Percentiles rank a stretch among this genome's conserved stretches.
Evolutionary conservation across 768 basidiomycete species (phyloP).

Genomic region (Pholiota molesta): DNA sequence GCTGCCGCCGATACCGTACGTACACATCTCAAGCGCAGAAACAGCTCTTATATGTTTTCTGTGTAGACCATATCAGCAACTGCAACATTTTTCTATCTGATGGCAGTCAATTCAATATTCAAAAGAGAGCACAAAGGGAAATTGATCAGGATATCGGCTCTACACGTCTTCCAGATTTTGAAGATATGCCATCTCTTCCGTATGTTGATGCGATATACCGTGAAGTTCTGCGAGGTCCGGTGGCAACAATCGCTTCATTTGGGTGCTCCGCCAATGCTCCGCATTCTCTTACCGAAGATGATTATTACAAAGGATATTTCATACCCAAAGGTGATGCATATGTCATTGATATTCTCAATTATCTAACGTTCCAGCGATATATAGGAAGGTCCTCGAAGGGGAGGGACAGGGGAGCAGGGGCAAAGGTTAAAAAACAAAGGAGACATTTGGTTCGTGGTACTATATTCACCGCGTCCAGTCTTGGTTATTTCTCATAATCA

Average conservation of each 20-base stretch:
- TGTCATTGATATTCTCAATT: too few relatives aligned
- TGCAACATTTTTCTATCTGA: conserved; percentile 4
- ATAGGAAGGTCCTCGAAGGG: too few relatives aligned
- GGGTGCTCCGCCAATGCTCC: conserved; percentile 2
- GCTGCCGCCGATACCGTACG: conserved; percentile 7
- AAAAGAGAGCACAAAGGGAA: conserved; percentile 1
- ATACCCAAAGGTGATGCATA: conserved; percentile 7
- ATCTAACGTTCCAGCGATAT: neutral
- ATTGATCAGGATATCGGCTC: conserved; percentile 1
- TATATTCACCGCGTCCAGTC: neutral
- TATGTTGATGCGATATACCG: conserved; percentile 5
- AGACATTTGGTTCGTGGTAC: neutral
- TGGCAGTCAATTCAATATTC: conserved; percentile 4
- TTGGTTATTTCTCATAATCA: neutral
- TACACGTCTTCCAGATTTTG: conserved; percentile 3
- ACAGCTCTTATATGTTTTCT: neutral
- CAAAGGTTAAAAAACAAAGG: too few relatives aligned
- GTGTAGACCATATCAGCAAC: conserved; percentile 6
- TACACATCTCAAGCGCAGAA: neutral
- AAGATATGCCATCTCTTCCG: conserved; percentile 1
- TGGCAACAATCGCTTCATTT: conserved; percentile 2
- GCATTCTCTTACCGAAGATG: conserved; percentile 1
- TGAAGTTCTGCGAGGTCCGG: conserved; percentile 7
- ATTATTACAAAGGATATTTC: conserved; percentile 10
- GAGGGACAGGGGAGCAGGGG: too few relatives aligned